Base-by-base conservation (phyloP, 257 asterid genomes). In the Solanum habrochaites region DNA sequence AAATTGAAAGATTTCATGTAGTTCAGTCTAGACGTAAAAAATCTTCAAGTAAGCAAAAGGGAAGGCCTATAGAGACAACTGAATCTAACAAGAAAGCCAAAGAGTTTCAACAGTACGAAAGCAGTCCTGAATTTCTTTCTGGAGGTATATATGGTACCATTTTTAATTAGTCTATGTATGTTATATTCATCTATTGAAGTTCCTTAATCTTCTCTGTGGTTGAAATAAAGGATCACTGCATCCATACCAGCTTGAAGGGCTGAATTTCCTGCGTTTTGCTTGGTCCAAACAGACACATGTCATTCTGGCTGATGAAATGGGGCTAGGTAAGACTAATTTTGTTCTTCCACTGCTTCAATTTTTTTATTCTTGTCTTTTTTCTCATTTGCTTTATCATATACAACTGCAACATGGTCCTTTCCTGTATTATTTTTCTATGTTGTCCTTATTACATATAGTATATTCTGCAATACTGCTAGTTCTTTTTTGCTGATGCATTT, bases 201-300 rank as follows among this genome's bases (percentile, higher is more conserved):
- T 52, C 42, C 39, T 80, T 71, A 87, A 82, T 84, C 45, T 21
- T 83, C 82, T 43, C 62, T 49, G 15, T 77, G 85, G 86, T 85
- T 81, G 37, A 13, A 69, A 56, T 82, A 81, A 89, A 97, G 99
- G 99, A 91, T 95, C 98, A 29, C 90, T 97, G 89, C 99, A 97
- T 90, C 99, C 99, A 27, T 97, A 97, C 90, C 99, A 97, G 96
- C 99, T 97, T 35, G 99, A 96, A 96, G 99, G 99, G 90, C 93
- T 97, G 94, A 97, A 97, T 91, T 97, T 97, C 93, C 88, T 97
- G 89, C 98, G 99, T 29, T 97, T 94, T 94, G 90, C 99, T 87
- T 97, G 99, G 99, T 93, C 94, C 87, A 97, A 97, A 91, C 98
- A 95, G 84, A 97, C 99, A 7, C 99, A 97, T 90, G 99, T 97